Evolutionary conservation across 139 green algal genomes (phyloP).

Genomic region (Yamagishiella unicocca): DNA sequence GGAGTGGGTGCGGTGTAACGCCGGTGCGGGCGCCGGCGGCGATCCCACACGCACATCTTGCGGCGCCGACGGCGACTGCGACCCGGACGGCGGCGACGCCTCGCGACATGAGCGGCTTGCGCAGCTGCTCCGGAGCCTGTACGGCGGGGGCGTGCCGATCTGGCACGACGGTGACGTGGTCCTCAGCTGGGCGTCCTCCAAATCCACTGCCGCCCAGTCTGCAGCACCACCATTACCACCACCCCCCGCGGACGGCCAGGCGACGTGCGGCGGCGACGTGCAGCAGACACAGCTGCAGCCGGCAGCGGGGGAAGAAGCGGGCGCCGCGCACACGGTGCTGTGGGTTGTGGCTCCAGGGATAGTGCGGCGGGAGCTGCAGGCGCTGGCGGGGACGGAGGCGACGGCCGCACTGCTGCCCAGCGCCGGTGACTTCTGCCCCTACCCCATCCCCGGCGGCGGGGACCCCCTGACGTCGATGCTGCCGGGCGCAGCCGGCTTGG

Average conservation of each 20-base stretch:
- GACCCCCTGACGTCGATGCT: background rate
- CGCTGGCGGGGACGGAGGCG: background rate
- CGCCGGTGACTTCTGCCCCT: background rate
- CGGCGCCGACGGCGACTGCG: background rate
- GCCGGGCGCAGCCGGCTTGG: too few relatives aligned
- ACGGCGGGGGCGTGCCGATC: background rate
- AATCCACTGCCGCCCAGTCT: background rate
- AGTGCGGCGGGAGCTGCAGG: background rate
- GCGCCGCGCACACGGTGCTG: background rate
- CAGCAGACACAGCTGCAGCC: background rate
- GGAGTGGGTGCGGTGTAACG: slow-evolving; percentile 21
- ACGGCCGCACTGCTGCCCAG: background rate
- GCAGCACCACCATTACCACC: background rate
- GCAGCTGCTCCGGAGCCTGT: background rate
- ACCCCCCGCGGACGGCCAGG: background rate
- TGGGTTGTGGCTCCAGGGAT: slow-evolving; percentile 20
- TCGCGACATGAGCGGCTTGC: background rate
- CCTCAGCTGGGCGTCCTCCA: background rate
- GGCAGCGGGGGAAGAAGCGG: background rate
- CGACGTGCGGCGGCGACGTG: background rate
- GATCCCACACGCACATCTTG: background rate
- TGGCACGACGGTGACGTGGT: background rate
- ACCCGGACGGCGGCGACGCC: background rate
- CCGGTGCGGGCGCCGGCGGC: background rate
- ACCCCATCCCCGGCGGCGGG: background rate